phyloP scores from a whole-genome alignment of 805 yeast species.

The Candida sonorensis region DNA sequence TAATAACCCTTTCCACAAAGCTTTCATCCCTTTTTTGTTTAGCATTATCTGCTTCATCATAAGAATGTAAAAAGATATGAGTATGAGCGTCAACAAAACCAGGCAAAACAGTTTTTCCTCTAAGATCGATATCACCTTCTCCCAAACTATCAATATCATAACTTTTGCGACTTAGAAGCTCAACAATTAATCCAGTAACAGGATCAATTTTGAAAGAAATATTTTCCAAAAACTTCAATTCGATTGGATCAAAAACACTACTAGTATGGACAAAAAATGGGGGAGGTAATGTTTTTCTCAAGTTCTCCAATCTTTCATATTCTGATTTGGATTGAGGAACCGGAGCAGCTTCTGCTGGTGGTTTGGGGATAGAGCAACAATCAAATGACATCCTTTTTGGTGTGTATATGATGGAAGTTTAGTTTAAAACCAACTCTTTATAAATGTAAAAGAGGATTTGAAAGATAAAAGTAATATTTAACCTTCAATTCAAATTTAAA shows the following conservation, averaged over 20 bases:
- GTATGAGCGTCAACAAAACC: conserved; percentile 27
- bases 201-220: conserved; percentile 17
- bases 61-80: conserved; percentile 24
- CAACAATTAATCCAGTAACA: conserved; percentile 14
- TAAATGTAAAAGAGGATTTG: too few relatives aligned
- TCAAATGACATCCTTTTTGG: conserved; percentile 16
- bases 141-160: conserved; percentile 1
- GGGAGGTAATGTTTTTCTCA: conserved; percentile 7
- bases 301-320: conserved; percentile 10
- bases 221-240: conserved; percentile 8
- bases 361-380: conserved; percentile 12
- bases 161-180: conserved; percentile 6
- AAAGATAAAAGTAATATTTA: too few relatives aligned
- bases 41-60: conserved; percentile 21
- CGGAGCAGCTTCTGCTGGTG: conserved; percentile 9
- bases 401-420: too few relatives aligned
- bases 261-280: conserved; percentile 18
- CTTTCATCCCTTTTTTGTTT: conserved; percentile 23
- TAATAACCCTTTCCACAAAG: conserved; percentile 20
- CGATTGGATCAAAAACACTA: conserved; percentile 15
- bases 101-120: conserved; percentile 19
- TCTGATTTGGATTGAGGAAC: conserved; percentile 16
- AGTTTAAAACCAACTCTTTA: too few relatives aligned
- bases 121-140: conserved; percentile 16
- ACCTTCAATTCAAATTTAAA: too few relatives aligned